These are phyloP conservation scores for Claviceps sp. DNA, from an alignment of 2,329 filamentous ascomycete species.

Conservation along the genomic window DNA sequence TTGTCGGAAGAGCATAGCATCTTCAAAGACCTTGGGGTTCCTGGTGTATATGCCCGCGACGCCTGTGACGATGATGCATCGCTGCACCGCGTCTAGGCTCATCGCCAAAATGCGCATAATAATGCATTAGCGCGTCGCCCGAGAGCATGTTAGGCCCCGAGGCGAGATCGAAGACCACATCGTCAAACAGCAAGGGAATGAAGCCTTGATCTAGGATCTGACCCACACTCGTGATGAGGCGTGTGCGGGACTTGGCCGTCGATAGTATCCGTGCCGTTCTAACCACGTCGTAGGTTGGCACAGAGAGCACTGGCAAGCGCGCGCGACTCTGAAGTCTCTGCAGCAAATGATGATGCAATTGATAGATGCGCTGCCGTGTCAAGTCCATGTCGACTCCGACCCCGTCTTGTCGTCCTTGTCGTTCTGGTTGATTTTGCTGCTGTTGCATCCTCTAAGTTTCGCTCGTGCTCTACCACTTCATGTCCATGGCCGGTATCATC, in stretches of 20 bases:
- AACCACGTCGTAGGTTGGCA: slow-evolving; percentile 2
- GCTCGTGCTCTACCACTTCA: not conserved
- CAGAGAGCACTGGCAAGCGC: not conserved
- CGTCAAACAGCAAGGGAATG: slow-evolving; percentile 1
- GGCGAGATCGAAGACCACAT: not conserved
- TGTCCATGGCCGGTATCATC: not conserved
- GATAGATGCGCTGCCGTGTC: not conserved
- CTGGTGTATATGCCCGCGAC: slow-evolving; percentile 2
- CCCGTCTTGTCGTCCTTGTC: not conserved
- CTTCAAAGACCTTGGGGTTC: not conserved
- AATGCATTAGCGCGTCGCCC: slow-evolving; percentile 3
- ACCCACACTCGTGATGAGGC: not conserved
- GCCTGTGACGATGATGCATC: slow-evolving; percentile 3
- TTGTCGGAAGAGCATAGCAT: not conserved
- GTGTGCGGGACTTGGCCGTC: not conserved
- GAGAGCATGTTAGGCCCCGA: not conserved
- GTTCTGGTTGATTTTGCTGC: not conserved
- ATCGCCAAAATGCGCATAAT: not conserved
- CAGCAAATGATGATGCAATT: slow-evolving; percentile 1
- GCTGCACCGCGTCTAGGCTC: not conserved
- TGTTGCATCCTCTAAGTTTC: not conserved
- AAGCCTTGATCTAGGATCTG: not conserved
- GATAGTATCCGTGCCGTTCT: not conserved
- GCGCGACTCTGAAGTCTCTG: not conserved
- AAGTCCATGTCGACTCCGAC: slow-evolving; percentile 1